These are phyloP conservation scores for Talaromyces albobiverticillius DNA, from an alignment of 2,329 filamentous ascomycete genomes.

Conservation along the genomic window DNA sequence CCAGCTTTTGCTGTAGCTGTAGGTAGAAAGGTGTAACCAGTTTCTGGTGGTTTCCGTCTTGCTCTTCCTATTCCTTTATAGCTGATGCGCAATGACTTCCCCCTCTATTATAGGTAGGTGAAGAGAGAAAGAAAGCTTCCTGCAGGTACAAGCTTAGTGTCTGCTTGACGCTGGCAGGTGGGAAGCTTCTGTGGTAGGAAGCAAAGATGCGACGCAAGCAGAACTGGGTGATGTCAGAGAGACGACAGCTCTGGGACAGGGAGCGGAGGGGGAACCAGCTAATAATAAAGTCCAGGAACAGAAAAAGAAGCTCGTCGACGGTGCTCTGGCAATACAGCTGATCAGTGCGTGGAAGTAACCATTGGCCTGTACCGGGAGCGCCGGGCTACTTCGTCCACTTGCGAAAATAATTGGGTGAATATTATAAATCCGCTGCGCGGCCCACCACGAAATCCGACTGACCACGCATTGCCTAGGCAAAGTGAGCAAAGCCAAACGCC, in stretches of 20 bases:
- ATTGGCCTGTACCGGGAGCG: no score
- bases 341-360: constrained; percentile 9
- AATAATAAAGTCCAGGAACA: constrained; percentile 10
- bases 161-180: not conserved
- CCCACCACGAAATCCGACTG: no score
- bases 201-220: not conserved
- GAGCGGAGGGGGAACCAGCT: not conserved
- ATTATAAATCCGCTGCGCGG: no score
- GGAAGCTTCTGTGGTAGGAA: not conserved
- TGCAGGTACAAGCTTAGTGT: not conserved
- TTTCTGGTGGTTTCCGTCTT: no score
- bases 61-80: not conserved
- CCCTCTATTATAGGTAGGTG: no score
- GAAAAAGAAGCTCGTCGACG: constrained; percentile 10
- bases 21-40: not conserved
- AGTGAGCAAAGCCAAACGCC: no score
- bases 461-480: no score
- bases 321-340: not conserved
- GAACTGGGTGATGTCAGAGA: constrained; percentile 1
- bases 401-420: no score
- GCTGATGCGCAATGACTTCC: no score
- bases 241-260: not conserved
- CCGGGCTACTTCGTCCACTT: no score
- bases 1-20: not conserved
- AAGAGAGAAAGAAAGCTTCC: not conserved